Evolutionary conservation across 768 basidiomycete genomes (phyloP).

Genomic region (Lentinula detonsa): DNA sequence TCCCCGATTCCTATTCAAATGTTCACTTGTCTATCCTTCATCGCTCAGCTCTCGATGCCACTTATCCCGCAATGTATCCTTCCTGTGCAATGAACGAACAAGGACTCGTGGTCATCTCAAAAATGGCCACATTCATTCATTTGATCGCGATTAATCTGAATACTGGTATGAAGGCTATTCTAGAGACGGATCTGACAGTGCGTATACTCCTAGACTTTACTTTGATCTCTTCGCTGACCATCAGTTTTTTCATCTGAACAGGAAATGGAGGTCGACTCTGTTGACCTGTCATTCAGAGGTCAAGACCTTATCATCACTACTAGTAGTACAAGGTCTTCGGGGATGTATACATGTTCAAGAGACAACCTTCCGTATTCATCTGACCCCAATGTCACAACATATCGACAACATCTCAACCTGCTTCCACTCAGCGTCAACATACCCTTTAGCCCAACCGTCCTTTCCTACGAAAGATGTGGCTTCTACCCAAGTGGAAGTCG

Average conservation of each 20-base stretch:
- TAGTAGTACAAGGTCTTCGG: neutral
- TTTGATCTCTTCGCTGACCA: neutral
- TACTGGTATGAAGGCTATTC: neutral
- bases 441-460: neutral
- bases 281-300: neutral
- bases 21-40: neutral
- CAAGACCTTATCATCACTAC: neutral
- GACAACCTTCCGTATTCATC: neutral
- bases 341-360: neutral
- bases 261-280: neutral
- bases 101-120: neutral
- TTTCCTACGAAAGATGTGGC: neutral
- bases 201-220: neutral
- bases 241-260: neutral
- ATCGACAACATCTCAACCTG: neutral
- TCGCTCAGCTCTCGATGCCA: neutral
- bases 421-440: neutral
- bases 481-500: neutral
- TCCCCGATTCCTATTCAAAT: neutral
- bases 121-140: neutral
- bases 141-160: neutral
- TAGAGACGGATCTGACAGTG: neutral
- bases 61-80: slow-evolving; percentile 2
- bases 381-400: neutral
- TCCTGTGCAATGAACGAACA: neutral